A percentile compares a stretch with the other conserved stretches of the same genome.
Evolutionary conservation across 2,329 filamentous ascomycete genomes (phyloP).

Genomic region (Diaporthe citrichinensis): DNA sequence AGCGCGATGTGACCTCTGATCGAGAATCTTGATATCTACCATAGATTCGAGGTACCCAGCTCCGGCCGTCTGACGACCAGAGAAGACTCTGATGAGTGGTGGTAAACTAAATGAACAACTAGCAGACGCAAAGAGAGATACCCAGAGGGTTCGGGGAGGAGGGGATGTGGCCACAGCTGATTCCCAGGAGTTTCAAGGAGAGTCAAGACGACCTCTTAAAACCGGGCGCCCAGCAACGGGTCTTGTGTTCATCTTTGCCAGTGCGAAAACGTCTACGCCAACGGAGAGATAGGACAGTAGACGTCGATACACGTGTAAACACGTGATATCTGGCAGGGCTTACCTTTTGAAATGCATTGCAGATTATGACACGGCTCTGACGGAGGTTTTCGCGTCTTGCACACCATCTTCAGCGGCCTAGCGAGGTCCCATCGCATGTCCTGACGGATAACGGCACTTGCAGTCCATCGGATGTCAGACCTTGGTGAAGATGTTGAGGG

Average conservation of each 20-base stretch:
- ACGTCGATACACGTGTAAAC: slow-evolving; percentile 45
- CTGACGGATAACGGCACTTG: slow-evolving; percentile 17
- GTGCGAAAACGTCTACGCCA: slow-evolving; percentile 46
- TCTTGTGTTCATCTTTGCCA: slow-evolving; percentile 46
- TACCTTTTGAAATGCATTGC: neutral
- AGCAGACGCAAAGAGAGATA: neutral
- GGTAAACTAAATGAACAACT: neutral
- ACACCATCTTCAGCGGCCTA: slow-evolving; percentile 7
- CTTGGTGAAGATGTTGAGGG: neutral
- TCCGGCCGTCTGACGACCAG: neutral
- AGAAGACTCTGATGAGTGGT: neutral
- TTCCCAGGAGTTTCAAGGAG: slow-evolving; percentile 48
- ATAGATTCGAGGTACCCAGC: neutral
- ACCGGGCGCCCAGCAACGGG: slow-evolving; percentile 52
- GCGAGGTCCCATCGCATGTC: slow-evolving; percentile 6
- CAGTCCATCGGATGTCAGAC: slow-evolving; percentile 5
- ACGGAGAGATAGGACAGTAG: slow-evolving; percentile 43
- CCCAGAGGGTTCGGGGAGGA: neutral
- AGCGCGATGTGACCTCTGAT: slow-evolving; percentile 22
- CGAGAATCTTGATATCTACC: neutral
- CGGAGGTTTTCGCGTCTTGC: neutral
- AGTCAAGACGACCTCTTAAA: slow-evolving; percentile 50
- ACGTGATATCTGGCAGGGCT: slow-evolving; percentile 44
- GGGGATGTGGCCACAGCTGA: slow-evolving; percentile 50
- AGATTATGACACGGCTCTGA: neutral